Evolutionary conservation across 768 basidiomycete genomes (phyloP).

Genomic region (Porphyrellus cyaneotinctus): DNA sequence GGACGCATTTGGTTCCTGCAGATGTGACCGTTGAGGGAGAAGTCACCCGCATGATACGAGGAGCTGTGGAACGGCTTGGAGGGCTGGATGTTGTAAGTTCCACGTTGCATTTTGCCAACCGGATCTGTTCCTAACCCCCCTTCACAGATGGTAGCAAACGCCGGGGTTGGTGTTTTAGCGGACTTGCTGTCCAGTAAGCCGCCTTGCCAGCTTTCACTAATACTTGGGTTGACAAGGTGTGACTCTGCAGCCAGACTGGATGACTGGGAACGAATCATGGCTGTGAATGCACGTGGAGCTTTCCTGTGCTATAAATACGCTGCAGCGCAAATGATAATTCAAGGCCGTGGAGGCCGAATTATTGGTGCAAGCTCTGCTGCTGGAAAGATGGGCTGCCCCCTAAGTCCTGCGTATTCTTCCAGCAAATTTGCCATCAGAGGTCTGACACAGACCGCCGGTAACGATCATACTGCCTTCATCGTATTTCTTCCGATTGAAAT

Average conservation of each 20-base stretch:
- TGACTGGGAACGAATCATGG: conserved; percentile 40
- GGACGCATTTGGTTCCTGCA: conserved; percentile 26
- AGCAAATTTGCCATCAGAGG: conserved; percentile 42
- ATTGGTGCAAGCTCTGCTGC: conserved; percentile 37
- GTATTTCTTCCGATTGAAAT: background rate
- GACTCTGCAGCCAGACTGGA: conserved; percentile 29
- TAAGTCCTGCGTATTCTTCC: conserved; percentile 26
- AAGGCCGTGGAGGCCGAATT: conserved; percentile 51
- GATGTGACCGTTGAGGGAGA: conserved; percentile 42
- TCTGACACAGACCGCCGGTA: conserved; percentile 39
- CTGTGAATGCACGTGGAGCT: conserved; percentile 53
- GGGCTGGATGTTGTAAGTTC: conserved; percentile 44
- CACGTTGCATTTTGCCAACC: background rate
- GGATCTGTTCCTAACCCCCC: background rate
- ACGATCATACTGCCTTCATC: background rate
- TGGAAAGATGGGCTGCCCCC: conserved; percentile 5
- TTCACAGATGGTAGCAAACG: conserved; percentile 28
- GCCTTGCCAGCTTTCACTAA: background rate
- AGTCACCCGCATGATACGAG: conserved; percentile 39
- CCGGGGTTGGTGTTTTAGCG: conserved; percentile 3
- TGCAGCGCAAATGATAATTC: conserved; percentile 54
- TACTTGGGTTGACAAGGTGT: background rate
- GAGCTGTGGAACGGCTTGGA: conserved; percentile 32
- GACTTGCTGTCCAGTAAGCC: conserved; percentile 5
- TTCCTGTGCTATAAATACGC: conserved; percentile 66